Evolutionary conservation across 345 rosid species (phyloP), one percentile per base, ranked within the genome.

Genomic region (Erucastrum elatum): DNA sequence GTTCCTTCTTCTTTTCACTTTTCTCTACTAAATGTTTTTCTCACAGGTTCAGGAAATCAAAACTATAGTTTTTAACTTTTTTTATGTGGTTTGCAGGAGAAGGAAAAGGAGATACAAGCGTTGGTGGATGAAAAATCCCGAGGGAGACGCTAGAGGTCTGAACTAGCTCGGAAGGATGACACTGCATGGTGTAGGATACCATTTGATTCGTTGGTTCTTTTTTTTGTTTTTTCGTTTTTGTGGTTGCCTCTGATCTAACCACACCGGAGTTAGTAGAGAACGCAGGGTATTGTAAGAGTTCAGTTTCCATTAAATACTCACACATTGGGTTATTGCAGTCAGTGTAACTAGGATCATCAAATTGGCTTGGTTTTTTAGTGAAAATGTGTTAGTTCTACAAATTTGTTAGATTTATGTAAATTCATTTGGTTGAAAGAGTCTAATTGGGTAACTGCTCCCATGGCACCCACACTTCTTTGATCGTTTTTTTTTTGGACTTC

Each of bases 1-100:
- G 96, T 94, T 26, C 17, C 15, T 30, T n/a, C 58, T 58, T 17
- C 91, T 26, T 16, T 5, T 30, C 9, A 0, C 5, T 13, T 34
- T 59, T 21, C 55, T 69, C 9, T 62, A 46, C 13, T 35, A 37
- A 8, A 37, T 37, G 69, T 37, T 29, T 9, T 5, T 65, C 5
- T 30, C 37, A 65, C 46, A 34, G 35, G 61, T 61, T 79, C 37
- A 3, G 68, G 30, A 79, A 74, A 16, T 8, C 15, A 16, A 44
- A 16, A 56, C 61, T 2, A 37, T 58, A 66, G 27, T 72, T 33
- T 1, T 1, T 12, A 58, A 3, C 49, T 66, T 78, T 37, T 46
- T 46, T 61, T 67, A 66, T 8, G 8, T 37, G 44, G 12, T 17
- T 78, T 72, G 68, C 68, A 78, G 82, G 77, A 72, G 41, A 77